Evolutionary conservation across 306 rosid species (phyloP).

Genomic region (Vigna mungo): DNA sequence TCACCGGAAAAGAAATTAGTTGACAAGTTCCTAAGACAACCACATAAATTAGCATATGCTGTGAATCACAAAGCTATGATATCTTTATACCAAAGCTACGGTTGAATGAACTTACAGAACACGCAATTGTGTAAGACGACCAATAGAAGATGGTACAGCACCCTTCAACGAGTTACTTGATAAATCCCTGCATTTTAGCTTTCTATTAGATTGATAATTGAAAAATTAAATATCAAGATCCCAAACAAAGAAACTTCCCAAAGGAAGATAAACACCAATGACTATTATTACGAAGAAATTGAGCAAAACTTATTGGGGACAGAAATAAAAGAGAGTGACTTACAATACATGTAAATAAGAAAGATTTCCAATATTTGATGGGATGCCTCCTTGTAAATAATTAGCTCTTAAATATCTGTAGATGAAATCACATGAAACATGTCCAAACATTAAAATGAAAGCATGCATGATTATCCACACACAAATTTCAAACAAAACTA

Average conservation of each 20-base stretch:
- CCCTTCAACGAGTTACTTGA: conserved; percentile 91
- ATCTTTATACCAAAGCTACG: neutral
- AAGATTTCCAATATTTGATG: conserved; percentile 88
- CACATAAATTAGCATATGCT: conserved; percentile 34
- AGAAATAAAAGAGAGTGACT: conserved; percentile 41
- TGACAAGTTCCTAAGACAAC: conserved; percentile 86
- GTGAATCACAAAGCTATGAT: neutral
- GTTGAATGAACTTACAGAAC: conserved; percentile 65
- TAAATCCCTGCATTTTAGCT: conserved; percentile 66
- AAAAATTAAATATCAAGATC: neutral
- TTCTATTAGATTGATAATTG: conserved; percentile 24
- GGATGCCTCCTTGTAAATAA: conserved; percentile 93
- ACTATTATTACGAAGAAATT: neutral
- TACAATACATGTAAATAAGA: conserved; percentile 82
- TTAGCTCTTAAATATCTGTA: conserved; percentile 90
- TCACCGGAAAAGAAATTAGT: conserved; percentile 92
- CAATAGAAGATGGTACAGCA: conserved; percentile 90
- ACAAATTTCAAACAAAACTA: conserved; percentile 20
- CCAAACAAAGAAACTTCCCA: neutral
- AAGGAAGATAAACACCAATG: conserved; percentile 3
- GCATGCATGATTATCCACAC: neutral
- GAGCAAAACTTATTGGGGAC: neutral
- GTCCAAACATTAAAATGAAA: conserved; percentile 11
- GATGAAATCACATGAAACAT: conserved; percentile 30
- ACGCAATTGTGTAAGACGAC: conserved; percentile 73